Conservation (phyloP, 805 yeast genomes). For the Blastobotrys mokoenaii region DNA sequence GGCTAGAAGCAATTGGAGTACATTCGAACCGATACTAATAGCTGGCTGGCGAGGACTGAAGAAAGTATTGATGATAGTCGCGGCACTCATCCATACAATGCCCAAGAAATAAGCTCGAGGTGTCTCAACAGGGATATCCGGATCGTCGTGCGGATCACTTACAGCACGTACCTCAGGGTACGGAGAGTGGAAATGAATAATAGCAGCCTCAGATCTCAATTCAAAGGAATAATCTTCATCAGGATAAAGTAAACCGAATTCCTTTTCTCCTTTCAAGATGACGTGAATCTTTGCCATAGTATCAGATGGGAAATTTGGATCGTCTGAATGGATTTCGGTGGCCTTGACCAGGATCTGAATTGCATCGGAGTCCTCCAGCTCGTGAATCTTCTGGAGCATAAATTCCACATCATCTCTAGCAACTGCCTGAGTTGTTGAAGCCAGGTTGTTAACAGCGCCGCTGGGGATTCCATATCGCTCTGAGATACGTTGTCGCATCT, state of each 20-base stretch:
- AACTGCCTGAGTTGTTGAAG: neutral
- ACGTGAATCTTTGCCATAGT: conserved; percentile 20
- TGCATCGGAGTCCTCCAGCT: conserved; percentile 33
- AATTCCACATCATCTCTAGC: conserved; percentile 16
- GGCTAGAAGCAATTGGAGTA: conserved; percentile 33
- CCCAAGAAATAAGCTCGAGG: conserved; percentile 45
- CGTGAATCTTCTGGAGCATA: conserved; percentile 12
- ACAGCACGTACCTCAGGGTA: conserved; percentile 53
- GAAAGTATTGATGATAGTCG: conserved; percentile 47
- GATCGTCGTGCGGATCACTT: conserved; percentile 38
- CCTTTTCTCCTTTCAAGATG: conserved; percentile 24
- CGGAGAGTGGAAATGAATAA: conserved; percentile 36
- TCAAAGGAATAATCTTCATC: conserved; percentile 19
- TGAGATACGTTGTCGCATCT: neutral
- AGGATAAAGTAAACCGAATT: conserved; percentile 2
- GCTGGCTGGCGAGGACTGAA: conserved; percentile 48
- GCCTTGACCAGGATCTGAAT: conserved; percentile 34
- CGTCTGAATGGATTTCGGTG: conserved; percentile 37
- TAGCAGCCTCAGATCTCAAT: conserved; percentile 31
- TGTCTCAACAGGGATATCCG: conserved; percentile 38
- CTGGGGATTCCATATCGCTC: neutral
- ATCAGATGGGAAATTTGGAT: conserved; percentile 37
- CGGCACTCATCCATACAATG: conserved; percentile 43
- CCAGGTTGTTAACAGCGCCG: no score
- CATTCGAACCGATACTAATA: conserved; percentile 34